Conservation (phyloP, 148 eudicot species). For the Arctostaphylos glauca region DNA sequence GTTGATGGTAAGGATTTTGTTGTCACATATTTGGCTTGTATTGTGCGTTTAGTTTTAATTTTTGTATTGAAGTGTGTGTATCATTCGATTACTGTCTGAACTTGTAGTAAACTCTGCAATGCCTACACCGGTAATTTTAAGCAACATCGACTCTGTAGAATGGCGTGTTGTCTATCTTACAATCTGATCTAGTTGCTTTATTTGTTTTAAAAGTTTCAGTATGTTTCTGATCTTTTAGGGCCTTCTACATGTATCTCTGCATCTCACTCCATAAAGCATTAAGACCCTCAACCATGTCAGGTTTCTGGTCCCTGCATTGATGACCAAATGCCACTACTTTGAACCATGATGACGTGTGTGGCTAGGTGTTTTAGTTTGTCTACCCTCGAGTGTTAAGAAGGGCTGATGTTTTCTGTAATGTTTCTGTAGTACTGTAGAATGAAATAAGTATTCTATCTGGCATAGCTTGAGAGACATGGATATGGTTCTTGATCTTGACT, state of each 20-base stretch:
- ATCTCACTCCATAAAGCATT: background rate
- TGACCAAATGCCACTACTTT: background rate
- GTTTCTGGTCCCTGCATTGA: background rate
- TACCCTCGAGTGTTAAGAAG: background rate
- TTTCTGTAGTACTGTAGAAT: background rate
- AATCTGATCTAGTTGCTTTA: background rate
- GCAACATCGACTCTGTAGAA: background rate
- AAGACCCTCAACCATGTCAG: background rate
- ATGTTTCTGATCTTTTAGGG: background rate
- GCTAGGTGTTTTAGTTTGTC: constrained; percentile 6
- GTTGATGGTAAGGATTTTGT: background rate
- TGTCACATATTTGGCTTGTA: background rate
- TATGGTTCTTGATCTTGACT: background rate
- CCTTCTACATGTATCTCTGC: background rate
- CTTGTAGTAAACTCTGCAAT: background rate
- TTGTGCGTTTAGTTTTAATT: background rate
- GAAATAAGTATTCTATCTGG: background rate
- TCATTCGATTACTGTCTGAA: background rate
- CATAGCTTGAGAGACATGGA: background rate
- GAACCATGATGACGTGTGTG: background rate
- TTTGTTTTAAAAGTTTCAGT: background rate
- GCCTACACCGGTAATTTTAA: background rate
- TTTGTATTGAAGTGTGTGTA: background rate
- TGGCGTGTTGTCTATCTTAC: background rate
- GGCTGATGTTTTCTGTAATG: background rate